phyloP scores from a whole-genome alignment of 176 grass and related monocot species.

The Musa beccarii region DNA sequence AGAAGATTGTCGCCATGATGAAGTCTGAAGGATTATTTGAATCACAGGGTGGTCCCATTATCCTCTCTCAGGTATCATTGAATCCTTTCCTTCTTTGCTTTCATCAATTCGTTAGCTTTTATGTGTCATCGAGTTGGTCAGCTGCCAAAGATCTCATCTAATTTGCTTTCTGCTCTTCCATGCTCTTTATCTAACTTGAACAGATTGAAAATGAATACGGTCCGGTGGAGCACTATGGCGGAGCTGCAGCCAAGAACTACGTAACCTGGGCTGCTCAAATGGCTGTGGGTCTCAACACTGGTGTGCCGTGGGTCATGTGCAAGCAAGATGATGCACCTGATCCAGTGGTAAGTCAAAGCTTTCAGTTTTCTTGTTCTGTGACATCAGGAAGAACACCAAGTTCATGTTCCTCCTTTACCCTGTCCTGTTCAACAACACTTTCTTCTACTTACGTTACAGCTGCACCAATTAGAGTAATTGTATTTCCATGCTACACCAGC shows the following conservation, averaged over 20 bases:
- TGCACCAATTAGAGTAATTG: too few relatives aligned
- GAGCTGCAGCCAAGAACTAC: conserved; percentile 48
- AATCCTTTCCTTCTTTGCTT: background rate
- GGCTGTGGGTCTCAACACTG: conserved; percentile 70
- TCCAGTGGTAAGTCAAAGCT: conserved; percentile 47
- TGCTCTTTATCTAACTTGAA: background rate
- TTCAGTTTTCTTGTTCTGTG: background rate
- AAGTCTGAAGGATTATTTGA: conserved; percentile 66
- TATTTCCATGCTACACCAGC: background rate
- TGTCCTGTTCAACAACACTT: background rate
- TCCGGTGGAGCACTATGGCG: conserved; percentile 55
- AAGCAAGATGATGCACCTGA: conserved; percentile 94
- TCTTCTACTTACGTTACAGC: background rate
- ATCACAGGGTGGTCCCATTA: conserved; percentile 83
- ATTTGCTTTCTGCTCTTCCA: too few relatives aligned
- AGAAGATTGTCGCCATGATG: conserved; percentile 82
- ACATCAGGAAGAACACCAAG: too few relatives aligned
- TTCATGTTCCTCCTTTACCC: background rate
- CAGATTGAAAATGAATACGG: conserved; percentile 94
- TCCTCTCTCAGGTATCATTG: conserved; percentile 70
- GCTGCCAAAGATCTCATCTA: too few relatives aligned
- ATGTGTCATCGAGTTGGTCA: too few relatives aligned
- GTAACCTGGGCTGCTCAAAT: conserved; percentile 77
- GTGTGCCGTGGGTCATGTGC: conserved; percentile 98
- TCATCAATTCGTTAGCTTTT: too few relatives aligned